These are phyloP conservation scores for Aspergillus thermomutatus DNA, from an alignment of 2,329 filamentous ascomycete genomes.

Conservation along the genomic window DNA sequence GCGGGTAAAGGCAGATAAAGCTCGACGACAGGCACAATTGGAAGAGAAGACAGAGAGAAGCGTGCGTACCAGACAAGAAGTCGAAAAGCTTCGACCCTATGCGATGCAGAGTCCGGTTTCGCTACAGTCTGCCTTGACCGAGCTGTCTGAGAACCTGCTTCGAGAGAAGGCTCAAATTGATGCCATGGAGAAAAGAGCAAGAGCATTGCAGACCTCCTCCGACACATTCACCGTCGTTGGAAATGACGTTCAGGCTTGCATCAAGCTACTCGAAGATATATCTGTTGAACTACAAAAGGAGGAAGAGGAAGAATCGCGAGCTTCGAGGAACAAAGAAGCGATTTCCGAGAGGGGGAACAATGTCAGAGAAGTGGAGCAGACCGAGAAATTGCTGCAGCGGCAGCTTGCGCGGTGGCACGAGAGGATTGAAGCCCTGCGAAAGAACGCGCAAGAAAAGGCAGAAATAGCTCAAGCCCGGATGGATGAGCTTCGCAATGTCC, in stretches of 20 bases:
- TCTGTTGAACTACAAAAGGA: constrained; percentile 80
- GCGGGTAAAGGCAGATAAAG: constrained; percentile 76
- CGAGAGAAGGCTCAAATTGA: constrained; percentile 84
- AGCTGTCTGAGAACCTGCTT: constrained; percentile 74
- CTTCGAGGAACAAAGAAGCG: constrained; percentile 77
- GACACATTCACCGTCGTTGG: constrained; percentile 85
- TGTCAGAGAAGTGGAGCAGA: constrained; percentile 85
- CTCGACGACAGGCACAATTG: constrained; percentile 62
- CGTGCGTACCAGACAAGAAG: constrained; percentile 75
- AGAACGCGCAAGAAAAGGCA: constrained; percentile 77
- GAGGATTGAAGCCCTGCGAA: constrained; percentile 77
- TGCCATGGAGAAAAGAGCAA: constrained; percentile 76
- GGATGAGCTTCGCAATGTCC: constrained; percentile 79
- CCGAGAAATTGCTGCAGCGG: constrained; percentile 76
- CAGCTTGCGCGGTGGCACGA: constrained; percentile 84
- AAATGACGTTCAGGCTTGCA: constrained; percentile 81
- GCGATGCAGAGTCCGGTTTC: constrained; percentile 82
- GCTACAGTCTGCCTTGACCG: constrained; percentile 75
- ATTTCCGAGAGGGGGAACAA: constrained; percentile 85
- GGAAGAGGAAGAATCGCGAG: constrained; percentile 81
- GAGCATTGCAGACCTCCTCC: constrained; percentile 84
- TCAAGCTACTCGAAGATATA: constrained; percentile 86
- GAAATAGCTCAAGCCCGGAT: constrained; percentile 79
- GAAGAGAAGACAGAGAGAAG: constrained; percentile 50
- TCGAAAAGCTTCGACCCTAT: constrained; percentile 85